Evolutionary conservation across 2,329 filamentous ascomycete species (phyloP), one percentile per base, ranked within the genome.

Genomic region (Colletotrichum eremochloae): DNA sequence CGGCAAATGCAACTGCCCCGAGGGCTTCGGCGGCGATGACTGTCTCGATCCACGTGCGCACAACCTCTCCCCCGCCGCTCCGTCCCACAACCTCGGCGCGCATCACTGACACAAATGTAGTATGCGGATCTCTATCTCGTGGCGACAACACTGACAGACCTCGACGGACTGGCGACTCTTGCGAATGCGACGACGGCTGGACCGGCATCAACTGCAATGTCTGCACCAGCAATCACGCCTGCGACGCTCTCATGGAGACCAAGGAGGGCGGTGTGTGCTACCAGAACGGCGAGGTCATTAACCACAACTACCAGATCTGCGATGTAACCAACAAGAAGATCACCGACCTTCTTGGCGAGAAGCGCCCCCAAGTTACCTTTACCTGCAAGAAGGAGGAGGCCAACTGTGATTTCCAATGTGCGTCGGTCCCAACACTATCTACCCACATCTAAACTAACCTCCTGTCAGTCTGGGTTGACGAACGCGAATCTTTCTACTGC

Each of bases 151-250:
- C 96, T 76, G 91, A 98, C 77, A 89, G 96, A 76, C 89, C 92
- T 31, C 91, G 94, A 79, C 90, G 96, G 79, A 85, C 90, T 64
- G 87, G 91, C 70, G 85, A 86, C 52, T 46, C 48, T 6, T 99
- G 96, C 83, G 85, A 94, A 53, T 99, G 96, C 82, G 93, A 95
- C 79, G 93, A 97, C 48, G 96, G 96, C 68, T 99, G 96, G 96
- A 90, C 90, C 52, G 96, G 96, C 75, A 96, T 99, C 84, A 99
- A 99, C 86, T 99, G 96, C 89, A 99, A 96, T 78, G 94, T 99
- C 68, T 99, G 96, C 83, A 91, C 92, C 73, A 90, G 91, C 5
- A 88, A 98, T 80, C 86, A 92, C 76, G 95, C 93, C 20, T 99
- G 96, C 79, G 90, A 96, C 80, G 91, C 94, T 44, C 86, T 99